Base-by-base conservation (phyloP, 176 grass and related monocot species). In the Typha latifolia region DNA sequence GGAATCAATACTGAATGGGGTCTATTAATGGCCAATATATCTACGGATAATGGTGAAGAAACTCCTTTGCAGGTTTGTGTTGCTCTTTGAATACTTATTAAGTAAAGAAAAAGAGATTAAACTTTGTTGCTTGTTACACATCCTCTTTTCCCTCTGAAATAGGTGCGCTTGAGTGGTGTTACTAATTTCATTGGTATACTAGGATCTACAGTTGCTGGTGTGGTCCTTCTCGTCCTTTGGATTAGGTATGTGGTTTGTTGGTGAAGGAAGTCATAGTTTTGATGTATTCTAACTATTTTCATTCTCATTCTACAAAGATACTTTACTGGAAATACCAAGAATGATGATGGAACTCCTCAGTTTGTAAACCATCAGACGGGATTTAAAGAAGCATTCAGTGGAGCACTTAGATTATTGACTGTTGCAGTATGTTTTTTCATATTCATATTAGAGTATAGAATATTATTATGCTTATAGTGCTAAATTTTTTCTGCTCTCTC, bases 1-100 rank as follows among this genome's bases (percentile, higher is more conserved):
- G 94, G 89, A 76, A 78, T 69, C 68, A 93, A 90, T 70, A 99
- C 94, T 59, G 94, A 99, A 83, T 99, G 94, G 94, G 94, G 94
- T 78, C 79, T 87, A 68, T 74, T 99, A 70, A 99, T 99, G 94
- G 89, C 89, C 84, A 93, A 93, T 69, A 82, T 99, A 75, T 99
- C 89, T 9, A 89, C 93, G 77, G 86, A 99, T 85, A 99, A 90
- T 72, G 86, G 86, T 56, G 94, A 99, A 93, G 94, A 99, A 87
- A 99, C 89, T 52, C 94, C 94, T 2, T 78, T 99, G 77, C 94
- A 99, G 94, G 94, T 99, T 84, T 82, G 70, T 78, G 26, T 55
- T 56, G 26, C 59, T 62, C 11, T 29, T 7, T 49, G 10, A 66
- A 24, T 64, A 56, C 20, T n/a, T 79, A 52, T 20, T 63, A 12